A percentile compares a stretch with the other conserved stretches of the same genome.
These are phyloP conservation scores for Apiotrichum siamense DNA, from an alignment of 1,284 basidiomycete genomes.

Conservation along the genomic window DNA sequence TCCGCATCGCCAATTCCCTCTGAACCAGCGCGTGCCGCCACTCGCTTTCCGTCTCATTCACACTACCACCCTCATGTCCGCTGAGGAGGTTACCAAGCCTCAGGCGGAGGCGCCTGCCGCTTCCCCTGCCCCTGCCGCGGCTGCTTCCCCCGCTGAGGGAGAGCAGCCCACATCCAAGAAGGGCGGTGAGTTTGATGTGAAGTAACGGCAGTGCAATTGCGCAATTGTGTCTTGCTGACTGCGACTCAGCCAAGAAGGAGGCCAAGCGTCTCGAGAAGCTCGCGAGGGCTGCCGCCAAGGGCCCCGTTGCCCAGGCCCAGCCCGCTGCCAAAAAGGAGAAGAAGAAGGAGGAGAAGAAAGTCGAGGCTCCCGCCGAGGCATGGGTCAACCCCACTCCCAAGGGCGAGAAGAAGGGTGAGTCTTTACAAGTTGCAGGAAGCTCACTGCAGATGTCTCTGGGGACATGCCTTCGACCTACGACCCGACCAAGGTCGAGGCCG, in stretches of 20 bases:
- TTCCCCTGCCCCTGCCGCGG: conserved; percentile 7
- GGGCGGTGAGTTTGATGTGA: conserved; percentile 26
- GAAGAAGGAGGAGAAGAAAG: conserved; percentile 60
- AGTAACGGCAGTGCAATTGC: neutral
- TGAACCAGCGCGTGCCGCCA: neutral
- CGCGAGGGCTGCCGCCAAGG: conserved; percentile 63
- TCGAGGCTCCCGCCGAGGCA: conserved; percentile 53
- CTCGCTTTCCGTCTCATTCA: conserved; percentile 1
- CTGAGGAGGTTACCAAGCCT: conserved; percentile 28
- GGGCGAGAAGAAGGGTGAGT: conserved; percentile 81
- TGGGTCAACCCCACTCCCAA: conserved; percentile 81
- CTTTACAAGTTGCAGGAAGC: neutral
- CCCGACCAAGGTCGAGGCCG: conserved; percentile 87
- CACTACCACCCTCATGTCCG: conserved; percentile 19
- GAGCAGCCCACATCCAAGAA: conserved; percentile 30
- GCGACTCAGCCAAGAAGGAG: conserved; percentile 57
- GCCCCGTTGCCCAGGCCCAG: conserved; percentile 33
- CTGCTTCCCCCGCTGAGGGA: conserved; percentile 15
- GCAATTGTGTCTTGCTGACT: neutral
- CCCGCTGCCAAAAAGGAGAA: conserved; percentile 64
- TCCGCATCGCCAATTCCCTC: neutral
- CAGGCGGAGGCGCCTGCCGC: conserved; percentile 21
- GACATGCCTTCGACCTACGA: conserved; percentile 77
- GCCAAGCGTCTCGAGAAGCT: conserved; percentile 55
- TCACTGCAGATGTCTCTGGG: conserved; percentile 64